A percentile compares a stretch with the other conserved stretches of the same genome.
These are phyloP conservation scores for Acanthamoeba triangularis DNA, from an alignment of 208 protist species.

Conservation along the genomic window DNA sequence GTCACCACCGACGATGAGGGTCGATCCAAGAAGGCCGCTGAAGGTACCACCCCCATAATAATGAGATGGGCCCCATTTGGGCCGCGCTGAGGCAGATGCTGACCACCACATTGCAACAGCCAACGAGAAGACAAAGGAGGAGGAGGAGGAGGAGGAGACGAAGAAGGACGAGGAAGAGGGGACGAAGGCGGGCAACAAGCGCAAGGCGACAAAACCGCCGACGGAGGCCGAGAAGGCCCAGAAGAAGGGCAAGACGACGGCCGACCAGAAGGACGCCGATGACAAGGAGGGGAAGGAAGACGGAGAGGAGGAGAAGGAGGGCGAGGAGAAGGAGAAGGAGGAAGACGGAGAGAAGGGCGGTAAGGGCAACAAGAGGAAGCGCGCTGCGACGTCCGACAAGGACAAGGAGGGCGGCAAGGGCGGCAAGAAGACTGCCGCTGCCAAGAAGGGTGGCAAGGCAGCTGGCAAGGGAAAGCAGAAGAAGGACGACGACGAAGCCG, in stretches of 20 bases:
- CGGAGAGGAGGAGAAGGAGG: neutral
- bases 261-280: no score
- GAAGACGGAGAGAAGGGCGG: neutral
- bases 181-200: neutral
- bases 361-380: neutral
- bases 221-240: no score
- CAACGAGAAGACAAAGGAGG: neutral
- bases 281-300: neutral
- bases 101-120: no score
- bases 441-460: neutral
- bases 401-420: no score
- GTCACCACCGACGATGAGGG: constrained; percentile 5
- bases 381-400: no score
- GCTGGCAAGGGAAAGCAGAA: neutral
- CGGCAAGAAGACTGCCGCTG: neutral
- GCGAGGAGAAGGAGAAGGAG: neutral
- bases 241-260: neutral
- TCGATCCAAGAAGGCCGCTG: neutral
- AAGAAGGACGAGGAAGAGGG: neutral
- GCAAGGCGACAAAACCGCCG: no score
- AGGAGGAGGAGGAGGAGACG: no score
- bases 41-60: neutral
- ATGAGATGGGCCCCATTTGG: no score
- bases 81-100: neutral
- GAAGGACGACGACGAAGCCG: neutral